Base-by-base conservation (phyloP, 2,329 filamentous ascomycete genomes). In the Rhynchosporium graminicola region DNA sequence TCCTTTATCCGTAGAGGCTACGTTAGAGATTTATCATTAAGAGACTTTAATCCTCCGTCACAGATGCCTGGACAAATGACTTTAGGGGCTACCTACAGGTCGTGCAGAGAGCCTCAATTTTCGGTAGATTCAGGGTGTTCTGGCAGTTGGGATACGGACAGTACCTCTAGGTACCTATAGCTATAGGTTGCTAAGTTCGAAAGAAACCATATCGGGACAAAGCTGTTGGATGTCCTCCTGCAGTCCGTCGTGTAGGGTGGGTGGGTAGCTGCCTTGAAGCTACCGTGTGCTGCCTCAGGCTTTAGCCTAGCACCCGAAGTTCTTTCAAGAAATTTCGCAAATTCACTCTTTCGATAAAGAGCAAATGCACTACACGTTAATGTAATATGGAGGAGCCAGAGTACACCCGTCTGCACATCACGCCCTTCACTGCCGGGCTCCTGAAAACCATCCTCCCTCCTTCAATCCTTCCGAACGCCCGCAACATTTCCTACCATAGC, bases 401-500 rank as follows among this genome's bases (percentile, higher is more conserved):
- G 63, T 74, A 72, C 71, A 79, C 77, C 42, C 85, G 92, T 70
- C 84, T 99, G 59, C 92, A 99, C 77, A 95, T 99, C 70, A 89
- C 91, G 15, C 95, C 95, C 54, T 83, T 99, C 69, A 92, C 88
- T 71, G 80, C 88, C 45, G 85, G 88, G 7, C 83, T 98, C 20
- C 80, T 95, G 61, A 82, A 84, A 61, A 80, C 88, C 55, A 84
- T 96, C 63, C 76, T 99, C 54, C 87, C 91, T 28, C 80, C 87
- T 0, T 83, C 88, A 0, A 73, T 91, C 13, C 83, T 86, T 42
- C 80, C 86, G 13, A 79, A 80, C 51, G 91, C 91, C 26, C 86
- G 86, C 65, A 91, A 92, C 73, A 84, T 97, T 58, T 97, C 93
- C n/a, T 97, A 89, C 77, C 94, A 98, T 76, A 80, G 81, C 4